Base-by-base conservation (phyloP, 805 yeast genomes). In the Yarrowia porcina region DNA sequence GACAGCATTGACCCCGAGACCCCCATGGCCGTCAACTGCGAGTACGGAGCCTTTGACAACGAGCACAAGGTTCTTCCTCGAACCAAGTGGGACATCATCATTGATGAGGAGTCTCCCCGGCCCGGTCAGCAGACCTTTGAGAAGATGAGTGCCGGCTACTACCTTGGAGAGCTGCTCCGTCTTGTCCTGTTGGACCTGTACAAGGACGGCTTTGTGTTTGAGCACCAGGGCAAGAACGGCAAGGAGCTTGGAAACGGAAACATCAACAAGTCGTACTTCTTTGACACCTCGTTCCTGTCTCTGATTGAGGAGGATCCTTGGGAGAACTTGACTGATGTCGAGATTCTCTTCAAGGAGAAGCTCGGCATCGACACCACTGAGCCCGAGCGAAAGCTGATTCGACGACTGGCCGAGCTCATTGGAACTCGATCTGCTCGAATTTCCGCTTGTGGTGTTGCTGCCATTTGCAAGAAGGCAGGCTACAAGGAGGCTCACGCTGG, bases 71-170 rank as follows among this genome's bases (percentile, higher is more conserved):
- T 86, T 35, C 82, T 93, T 69, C 98, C 98, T 73, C 85, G 97
- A 78, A 92, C 96, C 68, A 87, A 86, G 74, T 93, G 85, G 75
- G 99, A 93, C 76, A 73, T 86, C 63, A 80, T 79, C 67, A 87
- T 93, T 67, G 98, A 93, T 75, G 79, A 76, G 28, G 87, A 88
- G 72, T 88, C 96, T 41, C 98, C 98, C 70, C 87, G 97, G 78
- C 97, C 97, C 57, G 91, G 93, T 67, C 96, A 93, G 79, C 99
- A 93, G 78, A 73, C 92, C 62, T 93, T 90, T 75, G 98, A 93
- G 80, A 93, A 93, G 80, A 90, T 93, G 97, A 90, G 93, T 71
- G 89, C 97, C 39, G 99, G 99, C 68, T 90, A 91, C 79, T 93
- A 94, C 77, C 79, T 93, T 72, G 99, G 98, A 72, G 98, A 93